Evolutionary conservation across 75 land plant species (phyloP), one percentile per base, ranked within the genome.

Genomic region (Larix kaempferi): DNA sequence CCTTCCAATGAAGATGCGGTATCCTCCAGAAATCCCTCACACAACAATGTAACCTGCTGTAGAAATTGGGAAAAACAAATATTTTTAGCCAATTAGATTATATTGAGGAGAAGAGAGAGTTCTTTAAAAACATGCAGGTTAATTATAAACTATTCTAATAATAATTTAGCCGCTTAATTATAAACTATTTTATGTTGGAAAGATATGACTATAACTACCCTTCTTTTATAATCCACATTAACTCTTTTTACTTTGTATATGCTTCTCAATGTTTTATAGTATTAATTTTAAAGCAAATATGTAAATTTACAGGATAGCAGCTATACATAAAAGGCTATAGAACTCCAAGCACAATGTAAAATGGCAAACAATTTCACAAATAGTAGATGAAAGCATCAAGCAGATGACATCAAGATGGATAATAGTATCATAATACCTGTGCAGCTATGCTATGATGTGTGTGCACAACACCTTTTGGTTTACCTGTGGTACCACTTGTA

Each of bases 401-500:
- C 73, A 65, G 8, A 69, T 69, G 73, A 69, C n/a, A 41, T 69
- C 73, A 41, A 69, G 73, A 41, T 8, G 73, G 44, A 69, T 69
- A 56, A 29, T 29, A 23, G 19, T 37, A 33, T 59, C 60, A 16
- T 59, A 16, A 74, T 78, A 98, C 99, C 98, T 98, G 99, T 66
- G 98, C 81, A 60, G 74, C 76, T 13, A 98, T 88, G 79, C 98
- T 81, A 73, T 79, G 72, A 67, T 95, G 99, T 0, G 99, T 98
- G 56, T 98, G 99, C 52, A 98, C 99, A 76, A 91, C 99, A 77
- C 99, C 99, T 84, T 98, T 98, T 58, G 99, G 99, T 78, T 91
- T 98, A 17, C 99, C 99, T 37, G 99, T 98, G 16, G 99, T 98
- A 29, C 99, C 99, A 90, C 99, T 98, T 13, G 99, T 98, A 73